A percentile compares a stretch with the other conserved stretches of the same genome.
Conservation (phyloP, 1,284 basidiomycete genomes). For the Cutaneotrichosporon sp. region DNA sequence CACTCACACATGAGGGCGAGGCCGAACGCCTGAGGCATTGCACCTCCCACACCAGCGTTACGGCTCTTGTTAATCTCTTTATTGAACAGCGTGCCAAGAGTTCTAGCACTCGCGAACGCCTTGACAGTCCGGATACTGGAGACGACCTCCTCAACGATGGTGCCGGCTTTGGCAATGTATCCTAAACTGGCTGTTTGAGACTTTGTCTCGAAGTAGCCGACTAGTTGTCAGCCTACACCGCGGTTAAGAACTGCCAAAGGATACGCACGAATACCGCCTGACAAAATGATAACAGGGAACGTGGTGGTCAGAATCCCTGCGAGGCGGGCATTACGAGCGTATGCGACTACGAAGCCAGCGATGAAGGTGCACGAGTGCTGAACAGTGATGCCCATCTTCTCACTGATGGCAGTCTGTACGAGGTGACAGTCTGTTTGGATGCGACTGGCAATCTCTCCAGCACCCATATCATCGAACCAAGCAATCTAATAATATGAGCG, state of each 20-base stretch:
- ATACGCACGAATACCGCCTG: conserved; percentile 52
- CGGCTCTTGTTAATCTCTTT: conserved; percentile 57
- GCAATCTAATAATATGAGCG: no score
- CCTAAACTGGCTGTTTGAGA: conserved; percentile 57
- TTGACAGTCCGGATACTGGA: conserved; percentile 57
- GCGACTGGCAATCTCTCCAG: conserved; percentile 90
- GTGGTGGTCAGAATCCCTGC: conserved; percentile 84
- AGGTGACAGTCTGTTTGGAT: conserved; percentile 72
- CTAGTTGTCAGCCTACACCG: conserved; percentile 1
- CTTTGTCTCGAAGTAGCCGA: conserved; percentile 36
- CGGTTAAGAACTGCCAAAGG: no score
- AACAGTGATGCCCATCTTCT: conserved; percentile 64
- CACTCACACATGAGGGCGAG: conserved; percentile 54
- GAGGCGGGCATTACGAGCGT: conserved; percentile 68
- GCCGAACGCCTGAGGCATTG: conserved; percentile 62
- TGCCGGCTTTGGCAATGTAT: conserved; percentile 74
- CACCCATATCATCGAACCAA: conserved; percentile 87
- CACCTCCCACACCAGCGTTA: conserved; percentile 61
- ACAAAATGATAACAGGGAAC: conserved; percentile 76
- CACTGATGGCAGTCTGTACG: conserved; percentile 80
- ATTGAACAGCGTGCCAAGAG: conserved; percentile 67
- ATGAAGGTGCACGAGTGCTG: conserved; percentile 55
- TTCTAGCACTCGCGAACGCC: conserved; percentile 78
- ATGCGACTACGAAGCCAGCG: conserved; percentile 64
- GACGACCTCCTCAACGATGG: conserved; percentile 88